These are phyloP conservation scores for Cornus controversa DNA, from an alignment of 148 eudicot species.

Conservation along the genomic window DNA sequence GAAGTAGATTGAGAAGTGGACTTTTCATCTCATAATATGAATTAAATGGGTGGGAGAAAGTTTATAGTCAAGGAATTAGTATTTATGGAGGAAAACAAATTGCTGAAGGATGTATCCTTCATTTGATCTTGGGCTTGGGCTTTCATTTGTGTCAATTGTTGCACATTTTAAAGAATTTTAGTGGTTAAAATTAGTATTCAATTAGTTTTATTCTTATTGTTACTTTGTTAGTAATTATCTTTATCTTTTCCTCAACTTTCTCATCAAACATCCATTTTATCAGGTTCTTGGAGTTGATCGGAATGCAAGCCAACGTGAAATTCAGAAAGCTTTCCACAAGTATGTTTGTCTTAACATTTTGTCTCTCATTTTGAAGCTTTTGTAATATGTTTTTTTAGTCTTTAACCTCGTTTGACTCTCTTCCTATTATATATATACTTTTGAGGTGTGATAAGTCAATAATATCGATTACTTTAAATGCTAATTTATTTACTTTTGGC, in stretches of 20 bases:
- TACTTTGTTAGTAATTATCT: background rate
- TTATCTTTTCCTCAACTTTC: background rate
- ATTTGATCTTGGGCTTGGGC: background rate
- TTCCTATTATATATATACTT: background rate
- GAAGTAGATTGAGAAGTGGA: background rate
- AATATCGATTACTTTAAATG: background rate
- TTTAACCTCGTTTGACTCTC: background rate
- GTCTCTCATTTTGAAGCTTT: background rate
- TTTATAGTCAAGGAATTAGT: too few relatives aligned
- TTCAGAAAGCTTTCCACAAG: constrained; percentile 98
- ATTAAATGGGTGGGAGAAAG: background rate
- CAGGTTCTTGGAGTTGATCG: constrained; percentile 92
- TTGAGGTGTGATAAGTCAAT: background rate
- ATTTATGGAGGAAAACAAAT: background rate
- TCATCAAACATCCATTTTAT: background rate
- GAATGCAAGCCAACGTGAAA: constrained; percentile 80
- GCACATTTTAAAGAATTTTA: background rate
- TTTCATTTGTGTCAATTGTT: background rate
- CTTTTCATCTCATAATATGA: background rate
- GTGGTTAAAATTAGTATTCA: background rate
- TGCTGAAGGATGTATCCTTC: background rate
- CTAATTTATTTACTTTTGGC: background rate
- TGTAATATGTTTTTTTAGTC: background rate
- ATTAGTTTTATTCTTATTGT: background rate
- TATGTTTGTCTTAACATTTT: constrained; percentile 31